Conservation (phyloP, 139 green algal species). For the Zygnema circumcarinatum region DNA sequence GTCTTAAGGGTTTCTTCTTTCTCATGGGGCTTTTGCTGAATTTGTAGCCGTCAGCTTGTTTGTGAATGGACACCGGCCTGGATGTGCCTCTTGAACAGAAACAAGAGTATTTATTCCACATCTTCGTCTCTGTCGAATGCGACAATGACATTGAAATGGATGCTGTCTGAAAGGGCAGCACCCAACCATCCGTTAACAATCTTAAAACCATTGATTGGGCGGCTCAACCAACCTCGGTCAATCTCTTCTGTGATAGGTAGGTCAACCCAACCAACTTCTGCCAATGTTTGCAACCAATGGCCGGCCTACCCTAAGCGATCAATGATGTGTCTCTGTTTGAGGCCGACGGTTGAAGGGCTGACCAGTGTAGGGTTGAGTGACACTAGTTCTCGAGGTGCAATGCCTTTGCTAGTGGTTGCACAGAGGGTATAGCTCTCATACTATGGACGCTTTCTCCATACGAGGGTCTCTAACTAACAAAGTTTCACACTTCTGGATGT, state of each 20-base stretch:
- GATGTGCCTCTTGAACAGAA: no score
- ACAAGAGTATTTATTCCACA: no score
- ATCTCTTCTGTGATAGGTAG: conserved; percentile 79
- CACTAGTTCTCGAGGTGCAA: background rate
- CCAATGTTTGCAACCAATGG: background rate
- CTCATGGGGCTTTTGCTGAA: no score
- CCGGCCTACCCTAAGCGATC: background rate
- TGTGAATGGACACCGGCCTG: no score
- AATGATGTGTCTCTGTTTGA: background rate
- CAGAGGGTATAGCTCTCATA: background rate
- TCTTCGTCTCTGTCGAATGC: no score
- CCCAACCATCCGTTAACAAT: no score
- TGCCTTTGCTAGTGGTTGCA: background rate
- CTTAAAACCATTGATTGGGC: no score
- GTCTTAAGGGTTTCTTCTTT: no score
- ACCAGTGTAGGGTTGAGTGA: background rate
- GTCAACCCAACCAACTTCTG: background rate
- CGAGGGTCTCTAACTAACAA: conserved; percentile 2
- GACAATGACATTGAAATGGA: no score
- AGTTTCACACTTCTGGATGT: background rate
- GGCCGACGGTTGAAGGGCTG: background rate
- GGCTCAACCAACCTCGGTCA: conserved; percentile 92
- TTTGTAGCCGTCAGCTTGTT: no score
- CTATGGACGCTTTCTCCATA: no score
- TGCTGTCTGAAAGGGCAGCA: no score